These are phyloP conservation scores for Phytophthora hibernalis DNA, from an alignment of 352 stramenopile genomes.

Conservation along the genomic window DNA sequence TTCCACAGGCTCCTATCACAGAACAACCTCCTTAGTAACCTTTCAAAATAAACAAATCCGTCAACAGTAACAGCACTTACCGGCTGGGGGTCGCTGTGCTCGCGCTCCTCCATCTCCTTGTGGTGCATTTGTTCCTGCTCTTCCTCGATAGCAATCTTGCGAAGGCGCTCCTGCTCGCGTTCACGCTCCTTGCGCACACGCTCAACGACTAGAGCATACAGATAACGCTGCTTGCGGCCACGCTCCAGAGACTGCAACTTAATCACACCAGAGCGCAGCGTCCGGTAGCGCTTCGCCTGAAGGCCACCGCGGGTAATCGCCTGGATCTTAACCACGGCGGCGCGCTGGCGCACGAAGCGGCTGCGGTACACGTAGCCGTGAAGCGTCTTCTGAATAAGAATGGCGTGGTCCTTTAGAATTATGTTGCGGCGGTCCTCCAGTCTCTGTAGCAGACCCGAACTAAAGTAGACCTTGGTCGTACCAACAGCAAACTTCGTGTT, in stretches of 20 bases:
- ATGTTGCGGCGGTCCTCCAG: constrained; percentile 88
- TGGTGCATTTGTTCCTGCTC: constrained; percentile 43
- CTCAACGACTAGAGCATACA: constrained; percentile 55
- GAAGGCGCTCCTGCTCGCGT: constrained; percentile 48
- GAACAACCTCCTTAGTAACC: constrained; percentile 67
- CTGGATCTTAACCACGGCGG: constrained; percentile 62
- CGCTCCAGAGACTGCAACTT: constrained; percentile 61
- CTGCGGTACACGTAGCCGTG: constrained; percentile 65
- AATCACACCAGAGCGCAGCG: constrained; percentile 53
- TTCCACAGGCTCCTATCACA: constrained; percentile 82
- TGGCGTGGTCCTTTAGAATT: constrained; percentile 78
- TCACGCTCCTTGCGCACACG: constrained; percentile 51
- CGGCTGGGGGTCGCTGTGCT: constrained; percentile 59
- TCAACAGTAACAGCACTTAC: constrained; percentile 42
- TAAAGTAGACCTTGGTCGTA: constrained; percentile 88
- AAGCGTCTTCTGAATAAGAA: constrained; percentile 81
- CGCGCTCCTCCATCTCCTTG: constrained; percentile 52
- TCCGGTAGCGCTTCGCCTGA: constrained; percentile 51
- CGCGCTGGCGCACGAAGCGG: constrained; percentile 56
- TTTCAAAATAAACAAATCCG: neutral
- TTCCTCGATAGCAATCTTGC: constrained; percentile 43
- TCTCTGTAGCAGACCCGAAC: constrained; percentile 90
- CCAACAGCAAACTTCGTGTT: constrained; percentile 85
- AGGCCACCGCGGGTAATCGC: constrained; percentile 49
- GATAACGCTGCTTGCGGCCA: constrained; percentile 68